Evolutionary conservation across 2,329 filamentous ascomycete genomes (phyloP), one percentile per base, ranked within the genome.

Genomic region (Neocucurbitaria cava): DNA sequence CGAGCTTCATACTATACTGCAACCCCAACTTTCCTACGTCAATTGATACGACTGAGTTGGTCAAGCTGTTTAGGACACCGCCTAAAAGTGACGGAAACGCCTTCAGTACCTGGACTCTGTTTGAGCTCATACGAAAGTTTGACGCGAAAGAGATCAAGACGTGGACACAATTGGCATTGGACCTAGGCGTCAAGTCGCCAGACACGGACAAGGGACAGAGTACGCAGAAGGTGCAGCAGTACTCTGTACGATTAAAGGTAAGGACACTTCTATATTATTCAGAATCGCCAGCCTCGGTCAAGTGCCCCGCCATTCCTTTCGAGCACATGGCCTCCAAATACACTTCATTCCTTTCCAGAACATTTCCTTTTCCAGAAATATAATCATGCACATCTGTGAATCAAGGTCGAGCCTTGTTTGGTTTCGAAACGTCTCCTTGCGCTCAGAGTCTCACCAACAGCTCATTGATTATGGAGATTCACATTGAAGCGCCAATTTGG

Each of bases 151-250:
- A 96, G 69, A 87, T 97, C 73, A 95, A 93, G 76, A 96, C 92
- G 0, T 97, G 93, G 93, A 91, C 90, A 36, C 91, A 96, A 72
- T 74, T 97, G 63, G 93, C 91, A 0, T 85, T 93, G 48, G 89
- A 89, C 66, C 80, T 97, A n/a, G 93, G 94, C 9, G 94, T 96
- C 15, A 91, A 96, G 68, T 89, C 89, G 3, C 92, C 92, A 2
- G 89, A 91, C 55, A 81, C 87, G 21, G 87, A 89, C 54, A 95
- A 94, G 73, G 90, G 91, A 23, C 90, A 96, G 77, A 96, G 92
- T 73, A 88, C 90, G 1, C 94, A 97, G 72, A 96, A 96, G 75
- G 89, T 97, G 53, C 92, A 96, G 73, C 93, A 97, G 74, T 97
- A 96, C 79, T 92, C 91, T 39, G 93, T 97, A 42, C 85, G 93